Evolutionary conservation across 805 yeast genomes (phyloP).

Genomic region (Yarrowia phangngaensis): DNA sequence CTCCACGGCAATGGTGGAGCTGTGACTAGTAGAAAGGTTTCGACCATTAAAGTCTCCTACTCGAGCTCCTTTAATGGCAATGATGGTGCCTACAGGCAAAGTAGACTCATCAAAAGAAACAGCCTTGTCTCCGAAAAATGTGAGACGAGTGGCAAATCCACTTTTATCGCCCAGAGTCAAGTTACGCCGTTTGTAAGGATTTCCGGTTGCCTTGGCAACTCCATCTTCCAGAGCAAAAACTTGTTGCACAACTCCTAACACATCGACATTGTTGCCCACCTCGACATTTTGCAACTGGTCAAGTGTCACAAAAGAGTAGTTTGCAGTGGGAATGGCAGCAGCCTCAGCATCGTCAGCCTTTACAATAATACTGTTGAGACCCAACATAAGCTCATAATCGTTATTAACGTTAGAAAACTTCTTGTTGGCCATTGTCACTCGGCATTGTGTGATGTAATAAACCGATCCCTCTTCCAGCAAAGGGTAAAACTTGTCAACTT

Average conservation of each 20-base stretch:
- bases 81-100: conserved; percentile 48
- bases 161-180: conserved; percentile 81
- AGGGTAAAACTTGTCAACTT: conserved; percentile 74
- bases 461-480: conserved; percentile 83
- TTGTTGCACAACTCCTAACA: conserved; percentile 77
- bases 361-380: conserved; percentile 70
- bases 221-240: conserved; percentile 74
- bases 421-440: conserved; percentile 78
- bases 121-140: conserved; percentile 89
- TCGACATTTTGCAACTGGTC: conserved; percentile 63
- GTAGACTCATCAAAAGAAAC: conserved; percentile 61
- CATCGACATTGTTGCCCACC: conserved; percentile 72
- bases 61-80: conserved; percentile 87
- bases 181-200: conserved; percentile 90
- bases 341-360: conserved; percentile 57
- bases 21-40: conserved; percentile 71
- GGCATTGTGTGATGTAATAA: conserved; percentile 75
- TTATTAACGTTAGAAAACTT: conserved; percentile 79
- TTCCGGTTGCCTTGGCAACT: conserved; percentile 81
- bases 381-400: conserved; percentile 82
- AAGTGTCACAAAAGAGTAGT: conserved; percentile 70
- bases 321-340: conserved; percentile 66
- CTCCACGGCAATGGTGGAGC: conserved; percentile 69
- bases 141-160: conserved; percentile 67
- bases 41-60: conserved; percentile 87